A percentile compares a stretch with the other conserved stretches of the same genome.
Evolutionary conservation across 176 grass and related monocot genomes (phyloP).

Genomic region (Carex myosuroides): DNA sequence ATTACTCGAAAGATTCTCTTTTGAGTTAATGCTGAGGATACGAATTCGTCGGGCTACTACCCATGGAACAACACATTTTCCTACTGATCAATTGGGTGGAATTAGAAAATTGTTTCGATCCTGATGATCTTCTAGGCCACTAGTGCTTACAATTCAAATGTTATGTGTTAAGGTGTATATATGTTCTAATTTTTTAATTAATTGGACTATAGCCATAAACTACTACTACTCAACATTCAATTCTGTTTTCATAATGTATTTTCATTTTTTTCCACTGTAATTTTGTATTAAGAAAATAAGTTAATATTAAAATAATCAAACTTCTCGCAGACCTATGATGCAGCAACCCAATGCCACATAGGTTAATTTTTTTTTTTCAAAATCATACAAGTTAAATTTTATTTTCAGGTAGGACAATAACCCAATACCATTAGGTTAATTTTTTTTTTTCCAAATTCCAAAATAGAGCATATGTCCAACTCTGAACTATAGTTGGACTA

Average conservation of each 20-base stretch:
- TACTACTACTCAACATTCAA: too few species aligned
- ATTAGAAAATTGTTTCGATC: not conserved
- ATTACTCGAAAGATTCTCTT: too few species aligned
- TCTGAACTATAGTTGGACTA: too few species aligned
- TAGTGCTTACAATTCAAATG: not conserved
- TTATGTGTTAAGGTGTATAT: too few species aligned
- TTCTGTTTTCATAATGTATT: not conserved
- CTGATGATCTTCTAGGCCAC: not conserved
- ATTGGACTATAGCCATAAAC: too few species aligned
- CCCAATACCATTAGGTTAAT: not conserved
- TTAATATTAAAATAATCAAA: not conserved
- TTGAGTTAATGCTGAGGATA: too few species aligned
- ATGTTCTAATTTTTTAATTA: too few species aligned
- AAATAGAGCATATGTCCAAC: too few species aligned
- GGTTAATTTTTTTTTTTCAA: constrained; percentile 42
- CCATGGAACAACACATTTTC: not conserved
- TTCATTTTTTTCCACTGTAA: not conserved
- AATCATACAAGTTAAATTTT: too few species aligned
- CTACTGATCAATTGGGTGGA: not conserved
- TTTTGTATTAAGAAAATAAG: not conserved
- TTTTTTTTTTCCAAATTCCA: too few species aligned
- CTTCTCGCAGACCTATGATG: constrained; percentile 43
- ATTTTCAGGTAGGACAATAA: too few species aligned
- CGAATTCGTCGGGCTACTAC: not conserved
- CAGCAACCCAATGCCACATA: not conserved